These are phyloP conservation scores for Cadophora gregata DNA, from an alignment of 2,329 filamentous ascomycete species.

Conservation along the genomic window DNA sequence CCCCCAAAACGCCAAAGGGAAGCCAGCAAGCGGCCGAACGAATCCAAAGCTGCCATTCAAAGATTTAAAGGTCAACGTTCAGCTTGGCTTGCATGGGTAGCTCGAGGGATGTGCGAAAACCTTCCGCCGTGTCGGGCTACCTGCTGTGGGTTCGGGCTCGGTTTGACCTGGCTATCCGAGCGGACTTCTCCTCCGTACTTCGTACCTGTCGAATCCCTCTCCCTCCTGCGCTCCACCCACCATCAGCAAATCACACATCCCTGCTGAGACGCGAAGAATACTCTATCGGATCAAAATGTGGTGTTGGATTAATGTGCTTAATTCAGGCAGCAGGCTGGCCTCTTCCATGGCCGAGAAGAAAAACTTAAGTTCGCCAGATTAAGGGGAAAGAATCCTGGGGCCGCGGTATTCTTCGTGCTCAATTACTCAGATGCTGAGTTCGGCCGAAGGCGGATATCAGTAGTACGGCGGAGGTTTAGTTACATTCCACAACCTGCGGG, in stretches of 20 bases:
- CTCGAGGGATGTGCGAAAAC: background rate
- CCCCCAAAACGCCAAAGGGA: background rate
- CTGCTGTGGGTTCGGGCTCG: constrained; percentile 14
- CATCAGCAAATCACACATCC: constrained; percentile 15
- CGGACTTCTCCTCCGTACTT: constrained; percentile 9
- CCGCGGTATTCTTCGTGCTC: background rate
- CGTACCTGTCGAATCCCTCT: constrained; percentile 1
- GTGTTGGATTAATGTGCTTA: background rate
- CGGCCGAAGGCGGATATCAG: constrained; percentile 12
- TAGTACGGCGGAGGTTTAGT: background rate
- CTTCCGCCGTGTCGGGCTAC: constrained; percentile 9
- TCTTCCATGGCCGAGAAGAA: background rate
- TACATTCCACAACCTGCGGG: constrained; percentile 3
- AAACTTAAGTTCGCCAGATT: constrained; percentile 8
- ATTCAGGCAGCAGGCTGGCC: background rate
- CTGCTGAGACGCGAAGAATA: background rate
- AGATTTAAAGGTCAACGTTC: background rate
- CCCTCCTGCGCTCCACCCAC: constrained; percentile 8
- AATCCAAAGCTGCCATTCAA: background rate
- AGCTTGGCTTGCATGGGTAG: constrained; percentile 14
- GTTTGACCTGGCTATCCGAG: constrained; percentile 10
- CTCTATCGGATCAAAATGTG: background rate
- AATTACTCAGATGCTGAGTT: background rate
- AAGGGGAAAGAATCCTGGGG: background rate
- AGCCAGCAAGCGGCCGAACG: background rate